Evolutionary conservation across 164 flowering plant species (phyloP).

Genomic region (Paratinospora sagittata): DNA sequence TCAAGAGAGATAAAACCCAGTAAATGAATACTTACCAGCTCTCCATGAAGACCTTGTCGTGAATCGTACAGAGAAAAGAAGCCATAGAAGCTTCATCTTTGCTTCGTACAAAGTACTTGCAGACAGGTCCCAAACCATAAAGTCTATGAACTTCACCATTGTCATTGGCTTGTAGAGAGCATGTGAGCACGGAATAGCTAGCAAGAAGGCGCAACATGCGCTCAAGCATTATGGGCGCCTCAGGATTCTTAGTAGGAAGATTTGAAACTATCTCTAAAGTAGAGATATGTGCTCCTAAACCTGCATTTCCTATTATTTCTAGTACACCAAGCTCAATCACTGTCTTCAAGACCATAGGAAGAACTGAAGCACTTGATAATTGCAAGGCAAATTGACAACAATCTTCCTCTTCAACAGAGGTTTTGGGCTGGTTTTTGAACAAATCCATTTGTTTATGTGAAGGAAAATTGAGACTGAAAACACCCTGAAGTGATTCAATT

Average conservation of each 20-base stretch:
- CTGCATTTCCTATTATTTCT: slow-evolving; percentile 19
- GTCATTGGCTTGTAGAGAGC: slow-evolving; percentile 19
- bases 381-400: slow-evolving; percentile 18
- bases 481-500: slow-evolving; percentile 68
- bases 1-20: no score
- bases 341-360: slow-evolving; percentile 28
- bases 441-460: slow-evolving; percentile 39
- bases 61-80: slow-evolving; percentile 63
- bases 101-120: slow-evolving; percentile 62
- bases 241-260: slow-evolving; percentile 46
- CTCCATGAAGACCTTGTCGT: slow-evolving; percentile 84
- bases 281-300: slow-evolving; percentile 20
- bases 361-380: slow-evolving; percentile 31
- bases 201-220: slow-evolving; percentile 71
- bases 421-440: slow-evolving; percentile 3
- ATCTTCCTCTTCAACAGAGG: slow-evolving; percentile 13
- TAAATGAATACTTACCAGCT: slow-evolving; percentile 43
- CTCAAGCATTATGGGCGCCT: slow-evolving; percentile 64
- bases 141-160: slow-evolving; percentile 45
- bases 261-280: slow-evolving; percentile 1
- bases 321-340: slow-evolving; percentile 19
- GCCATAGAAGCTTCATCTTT: slow-evolving; percentile 66
- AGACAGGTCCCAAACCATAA: slow-evolving; percentile 71
- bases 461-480: slow-evolving; percentile 26
- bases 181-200: slow-evolving; percentile 51